Evolutionary conservation across 768 basidiomycete genomes (phyloP).

Genomic region (Kwoniella dejecticola): DNA sequence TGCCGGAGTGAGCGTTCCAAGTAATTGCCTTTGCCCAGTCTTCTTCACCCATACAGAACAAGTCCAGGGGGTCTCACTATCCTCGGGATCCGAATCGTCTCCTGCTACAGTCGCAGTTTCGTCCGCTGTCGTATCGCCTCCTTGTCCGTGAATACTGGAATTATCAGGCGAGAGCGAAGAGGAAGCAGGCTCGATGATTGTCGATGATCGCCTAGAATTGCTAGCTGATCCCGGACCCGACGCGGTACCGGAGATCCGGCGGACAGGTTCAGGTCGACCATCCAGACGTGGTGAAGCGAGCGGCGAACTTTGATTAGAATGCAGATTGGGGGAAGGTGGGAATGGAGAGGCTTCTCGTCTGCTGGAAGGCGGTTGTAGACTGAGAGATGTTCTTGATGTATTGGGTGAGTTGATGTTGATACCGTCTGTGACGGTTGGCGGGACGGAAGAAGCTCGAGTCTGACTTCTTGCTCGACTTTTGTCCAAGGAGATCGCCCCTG

Average conservation of each 20-base stretch:
- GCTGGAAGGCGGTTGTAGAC: conserved; percentile 10
- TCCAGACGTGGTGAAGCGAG: conserved; percentile 27
- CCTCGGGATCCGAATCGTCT: conserved; percentile 90
- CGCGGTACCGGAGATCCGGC: conserved; percentile 27
- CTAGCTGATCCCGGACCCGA: conserved; percentile 21
- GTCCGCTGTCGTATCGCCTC: background rate
- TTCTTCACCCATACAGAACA: conserved; percentile 60
- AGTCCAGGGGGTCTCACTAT: conserved; percentile 94
- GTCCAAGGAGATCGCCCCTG: conserved; percentile 8
- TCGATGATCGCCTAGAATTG: background rate
- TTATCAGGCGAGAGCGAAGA: no score
- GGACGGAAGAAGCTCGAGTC: conserved; percentile 8
- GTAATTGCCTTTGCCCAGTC: conserved; percentile 59
- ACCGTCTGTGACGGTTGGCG: background rate
- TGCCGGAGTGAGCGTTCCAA: conserved; percentile 83
- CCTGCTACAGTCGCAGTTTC: conserved; percentile 54
- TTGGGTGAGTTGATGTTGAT: conserved; percentile 8
- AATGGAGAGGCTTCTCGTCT: conserved; percentile 14
- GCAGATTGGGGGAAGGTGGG: conserved; percentile 9
- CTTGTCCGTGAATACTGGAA: no score
- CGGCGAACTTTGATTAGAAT: conserved; percentile 1
- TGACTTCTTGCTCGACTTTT: conserved; percentile 7
- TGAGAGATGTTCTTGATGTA: conserved; percentile 14
- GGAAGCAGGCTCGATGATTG: background rate
- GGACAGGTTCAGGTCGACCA: conserved; percentile 31